Percentiles rank a stretch among this genome's conserved stretches.
Evolutionary conservation across 805 yeast species (phyloP).

Genomic region (Hanseniaspora taiwanica): DNA sequence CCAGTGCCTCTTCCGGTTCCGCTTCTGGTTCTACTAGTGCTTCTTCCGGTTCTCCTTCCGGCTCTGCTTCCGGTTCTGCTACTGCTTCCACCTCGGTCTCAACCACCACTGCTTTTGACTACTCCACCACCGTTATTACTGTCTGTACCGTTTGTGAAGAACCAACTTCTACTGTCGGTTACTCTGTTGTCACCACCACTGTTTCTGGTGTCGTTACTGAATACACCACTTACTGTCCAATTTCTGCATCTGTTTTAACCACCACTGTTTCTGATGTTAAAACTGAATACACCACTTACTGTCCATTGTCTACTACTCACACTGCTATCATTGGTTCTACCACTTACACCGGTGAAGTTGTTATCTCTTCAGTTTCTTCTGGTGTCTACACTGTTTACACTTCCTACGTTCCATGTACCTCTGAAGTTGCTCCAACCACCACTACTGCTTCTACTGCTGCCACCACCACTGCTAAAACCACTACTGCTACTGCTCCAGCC

Average conservation of each 20-base stretch:
- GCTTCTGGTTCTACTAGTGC: slow-evolving; percentile 1
- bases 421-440: slow-evolving; percentile 2
- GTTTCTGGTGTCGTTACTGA: slow-evolving; percentile 6
- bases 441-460: slow-evolving; percentile 1
- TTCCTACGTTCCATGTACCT: slow-evolving; percentile 8
- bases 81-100: slow-evolving; percentile 5
- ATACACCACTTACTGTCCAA: slow-evolving; percentile 6
- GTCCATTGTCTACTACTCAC: slow-evolving; percentile 1
- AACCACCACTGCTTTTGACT: slow-evolving; percentile 5
- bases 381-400: slow-evolving; percentile 10
- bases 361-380: slow-evolving; percentile 6
- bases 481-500: not conserved
- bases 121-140: slow-evolving; percentile 7
- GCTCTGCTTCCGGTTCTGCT: slow-evolving; percentile 1
- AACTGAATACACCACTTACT: slow-evolving; percentile 2
- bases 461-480: not conserved
- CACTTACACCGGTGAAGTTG: slow-evolving; percentile 7
- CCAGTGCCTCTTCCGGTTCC: not conserved
- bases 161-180: slow-evolving; percentile 6
- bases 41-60: slow-evolving; percentile 1
- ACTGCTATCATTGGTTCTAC: slow-evolving; percentile 5
- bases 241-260: slow-evolving; percentile 1
- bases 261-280: not conserved
- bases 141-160: slow-evolving; percentile 6
- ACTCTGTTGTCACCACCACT: slow-evolving; percentile 4